Conservation (phyloP, 2,329 filamentous ascomycete species). For the Ceratocystis cubensis region DNA sequence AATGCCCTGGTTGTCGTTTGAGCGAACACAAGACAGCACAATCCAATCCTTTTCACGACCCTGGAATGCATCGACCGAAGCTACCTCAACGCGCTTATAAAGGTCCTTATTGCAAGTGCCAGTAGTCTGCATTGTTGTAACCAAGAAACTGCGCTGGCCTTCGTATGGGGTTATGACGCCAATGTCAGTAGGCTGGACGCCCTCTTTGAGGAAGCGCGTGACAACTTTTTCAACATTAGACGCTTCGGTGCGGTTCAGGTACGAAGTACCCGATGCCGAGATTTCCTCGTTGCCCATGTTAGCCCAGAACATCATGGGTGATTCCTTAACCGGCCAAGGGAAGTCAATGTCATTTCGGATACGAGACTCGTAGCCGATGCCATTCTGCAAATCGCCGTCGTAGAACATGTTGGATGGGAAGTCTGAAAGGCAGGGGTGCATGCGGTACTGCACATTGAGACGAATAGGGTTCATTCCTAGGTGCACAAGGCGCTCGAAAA, state of each 20-base stretch:
- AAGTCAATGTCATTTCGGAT: slow-evolving; percentile 92
- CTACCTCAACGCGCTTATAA: slow-evolving; percentile 97
- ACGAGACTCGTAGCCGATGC: slow-evolving; percentile 78
- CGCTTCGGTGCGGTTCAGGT: slow-evolving; percentile 93
- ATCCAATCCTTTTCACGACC: slow-evolving; percentile 99
- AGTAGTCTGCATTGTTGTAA: slow-evolving; percentile 97
- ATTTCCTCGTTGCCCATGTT: slow-evolving; percentile 97
- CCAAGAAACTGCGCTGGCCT: slow-evolving; percentile 94
- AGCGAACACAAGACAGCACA: slow-evolving; percentile 91
- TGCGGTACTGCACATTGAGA: slow-evolving; percentile 93
- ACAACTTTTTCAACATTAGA: slow-evolving; percentile 98
- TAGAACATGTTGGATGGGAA: slow-evolving; percentile 99
- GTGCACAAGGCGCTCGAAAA: slow-evolving; percentile 92
- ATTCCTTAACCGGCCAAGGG: slow-evolving; percentile 87
- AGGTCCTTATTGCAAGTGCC: slow-evolving; percentile 96
- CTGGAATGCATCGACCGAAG: slow-evolving; percentile 96
- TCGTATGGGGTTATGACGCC: slow-evolving; percentile 98
- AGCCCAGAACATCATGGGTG: slow-evolving; percentile 99
- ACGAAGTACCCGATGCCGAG: slow-evolving; percentile 91
- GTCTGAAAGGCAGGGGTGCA: slow-evolving; percentile 94
- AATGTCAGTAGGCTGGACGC: slow-evolving; percentile 84
- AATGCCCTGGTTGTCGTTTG: slow-evolving; percentile 97
- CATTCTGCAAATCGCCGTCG: slow-evolving; percentile 91
- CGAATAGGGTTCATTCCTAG: slow-evolving; percentile 84
- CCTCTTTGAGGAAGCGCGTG: slow-evolving; percentile 96